These are phyloP conservation scores for Phytophthora sp. DNA, from an alignment of 352 stramenopile genomes.

Conservation along the genomic window DNA sequence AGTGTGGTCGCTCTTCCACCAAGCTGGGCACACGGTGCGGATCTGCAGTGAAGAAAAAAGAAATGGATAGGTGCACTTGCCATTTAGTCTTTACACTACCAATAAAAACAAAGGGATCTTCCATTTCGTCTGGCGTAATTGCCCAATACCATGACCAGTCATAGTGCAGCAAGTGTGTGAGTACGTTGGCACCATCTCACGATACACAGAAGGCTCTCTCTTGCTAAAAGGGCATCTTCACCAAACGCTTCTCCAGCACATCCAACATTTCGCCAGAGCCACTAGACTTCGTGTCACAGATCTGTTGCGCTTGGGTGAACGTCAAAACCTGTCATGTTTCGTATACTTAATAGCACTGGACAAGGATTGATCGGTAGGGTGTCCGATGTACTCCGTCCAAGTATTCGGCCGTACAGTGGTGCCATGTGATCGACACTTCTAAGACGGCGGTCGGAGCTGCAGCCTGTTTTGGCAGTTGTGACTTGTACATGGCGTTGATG, in stretches of 20 bases:
- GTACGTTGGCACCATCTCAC: not conserved
- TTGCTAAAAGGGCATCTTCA: not conserved
- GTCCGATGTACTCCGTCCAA: no score
- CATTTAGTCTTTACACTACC: slow-evolving; percentile 24
- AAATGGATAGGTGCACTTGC: slow-evolving; percentile 41
- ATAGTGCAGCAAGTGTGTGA: slow-evolving; percentile 26
- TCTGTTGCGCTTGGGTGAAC: not conserved
- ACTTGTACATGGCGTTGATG: no score
- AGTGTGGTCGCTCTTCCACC: slow-evolving; percentile 32
- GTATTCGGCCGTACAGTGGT: no score
- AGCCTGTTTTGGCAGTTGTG: no score
- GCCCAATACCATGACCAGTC: slow-evolving; percentile 27
- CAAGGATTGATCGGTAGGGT: no score
- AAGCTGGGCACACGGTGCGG: slow-evolving; percentile 37
- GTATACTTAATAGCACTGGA: no score
- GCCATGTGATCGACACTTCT: no score
- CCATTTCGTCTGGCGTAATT: not conserved
- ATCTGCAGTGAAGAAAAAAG: no score
- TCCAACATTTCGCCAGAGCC: not conserved
- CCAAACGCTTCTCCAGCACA: not conserved
- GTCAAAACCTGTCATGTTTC: not conserved
- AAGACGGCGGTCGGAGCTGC: no score
- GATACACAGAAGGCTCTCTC: not conserved
- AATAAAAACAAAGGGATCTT: not conserved
- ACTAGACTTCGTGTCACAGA: not conserved